Base-by-base conservation (phyloP, 2,329 filamentous ascomycete genomes). In the Pseudogymnoascus sp. region DNA sequence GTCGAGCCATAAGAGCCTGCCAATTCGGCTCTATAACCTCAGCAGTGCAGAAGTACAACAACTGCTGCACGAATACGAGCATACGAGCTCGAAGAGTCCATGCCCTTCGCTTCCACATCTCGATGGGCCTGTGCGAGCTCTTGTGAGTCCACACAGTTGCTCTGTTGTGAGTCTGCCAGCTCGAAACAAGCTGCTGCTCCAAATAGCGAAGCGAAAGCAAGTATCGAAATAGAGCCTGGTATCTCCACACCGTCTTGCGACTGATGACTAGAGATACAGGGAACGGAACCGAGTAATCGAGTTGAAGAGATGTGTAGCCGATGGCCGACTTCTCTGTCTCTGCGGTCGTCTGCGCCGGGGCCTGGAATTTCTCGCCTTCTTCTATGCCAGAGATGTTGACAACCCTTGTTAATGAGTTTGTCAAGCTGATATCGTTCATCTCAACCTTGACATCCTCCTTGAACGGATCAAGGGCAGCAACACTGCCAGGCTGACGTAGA, bases 1-100 rank as follows among this genome's bases (percentile, higher is more conserved):
- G 80, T 33, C 90, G 82, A n/a, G 87, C 85, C 91, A 97, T 97
- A 64, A 99, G 84, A 57, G 86, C 88, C 66, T 91, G 86, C 94
- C 94, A 99, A 73, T 97, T 97, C 2, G 93, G 94, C 74, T 99
- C 94, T 60, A 99, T 95, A 60, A 99, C 94, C 74, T 99, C 94
- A 1, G 91, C 86, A 0, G 94, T 97, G 75, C 91, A 97, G 72
- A 96, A 99, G 74, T 97, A 99, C 5, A 97, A 82, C 37, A 97
- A 80, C 72, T 99, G 94, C 74, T 99, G 94, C 2, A 97, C 91
- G 71, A 97, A 99, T 7, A 96, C 90, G 7, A 97, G 80, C 94
- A 99, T 99, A 57, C 94, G 85, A 2, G 92, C 91, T 35, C 94
- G 84, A 62, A 99, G 76, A 2, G 91, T 97, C 87, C 91, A 97